A percentile compares a stretch with the other conserved stretches of the same genome.
Conservation (phyloP, 75 land plant species). For the Picea sitchensis region DNA sequence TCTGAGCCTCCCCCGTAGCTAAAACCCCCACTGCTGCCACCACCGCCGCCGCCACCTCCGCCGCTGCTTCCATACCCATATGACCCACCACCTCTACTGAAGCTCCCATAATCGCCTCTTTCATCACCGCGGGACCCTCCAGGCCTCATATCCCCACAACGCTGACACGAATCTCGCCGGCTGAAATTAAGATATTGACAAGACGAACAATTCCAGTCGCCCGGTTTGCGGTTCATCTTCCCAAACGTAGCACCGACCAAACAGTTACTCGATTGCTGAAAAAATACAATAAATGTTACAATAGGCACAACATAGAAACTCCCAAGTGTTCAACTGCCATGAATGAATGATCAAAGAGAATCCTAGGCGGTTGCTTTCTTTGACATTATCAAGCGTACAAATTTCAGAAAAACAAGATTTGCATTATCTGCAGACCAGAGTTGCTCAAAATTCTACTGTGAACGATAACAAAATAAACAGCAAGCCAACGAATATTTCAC, state of each 20-base stretch:
- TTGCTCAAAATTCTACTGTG: too few relatives aligned
- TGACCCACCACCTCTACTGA: constrained; percentile 11
- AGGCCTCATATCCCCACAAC: constrained; percentile 67
- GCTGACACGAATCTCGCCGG: constrained; percentile 81
- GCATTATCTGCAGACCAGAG: too few relatives aligned
- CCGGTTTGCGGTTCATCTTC: constrained; percentile 80
- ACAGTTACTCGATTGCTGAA: too few relatives aligned
- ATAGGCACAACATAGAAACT: too few relatives aligned
- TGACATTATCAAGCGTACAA: too few relatives aligned
- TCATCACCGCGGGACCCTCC: constrained; percentile 33
- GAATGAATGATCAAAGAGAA: too few relatives aligned
- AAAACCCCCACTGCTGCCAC: constrained; percentile 24
- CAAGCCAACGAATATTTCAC: too few relatives aligned
- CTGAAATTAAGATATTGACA: constrained; percentile 90
- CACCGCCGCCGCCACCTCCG: constrained; percentile 19
- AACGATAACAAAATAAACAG: too few relatives aligned
- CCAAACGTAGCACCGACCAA: neutral
- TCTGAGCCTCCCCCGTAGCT: constrained; percentile 49
- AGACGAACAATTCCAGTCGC: constrained; percentile 92
- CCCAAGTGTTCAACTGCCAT: too few relatives aligned
- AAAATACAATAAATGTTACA: too few relatives aligned
- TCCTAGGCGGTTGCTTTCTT: too few relatives aligned
- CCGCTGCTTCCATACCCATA: constrained; percentile 1
- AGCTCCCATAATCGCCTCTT: constrained; percentile 22
- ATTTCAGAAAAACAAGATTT: too few relatives aligned